Percentiles rank a stretch among this genome's conserved stretches.
phyloP scores from a whole-genome alignment of 495 filamentous ascomycete species.

The Penicillium ucsense region DNA sequence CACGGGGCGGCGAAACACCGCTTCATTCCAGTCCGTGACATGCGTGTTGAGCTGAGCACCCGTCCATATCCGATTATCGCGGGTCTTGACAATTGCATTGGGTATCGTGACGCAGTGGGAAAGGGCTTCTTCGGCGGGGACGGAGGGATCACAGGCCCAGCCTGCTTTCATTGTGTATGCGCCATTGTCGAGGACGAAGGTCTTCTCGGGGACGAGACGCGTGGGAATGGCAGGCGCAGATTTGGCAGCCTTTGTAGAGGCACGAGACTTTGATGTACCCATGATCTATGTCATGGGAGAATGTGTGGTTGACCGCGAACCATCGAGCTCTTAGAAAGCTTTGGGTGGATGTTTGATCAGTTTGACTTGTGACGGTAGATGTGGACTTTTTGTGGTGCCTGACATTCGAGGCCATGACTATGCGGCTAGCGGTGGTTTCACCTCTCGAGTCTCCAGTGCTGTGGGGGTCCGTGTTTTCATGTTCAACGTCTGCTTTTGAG shows the following conservation, averaged over 20 bases:
- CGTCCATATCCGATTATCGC: constrained; percentile 67
- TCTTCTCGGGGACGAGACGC: constrained; percentile 46
- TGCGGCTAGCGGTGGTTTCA: not conserved
- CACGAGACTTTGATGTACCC: constrained; percentile 30
- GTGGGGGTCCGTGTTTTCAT: no score
- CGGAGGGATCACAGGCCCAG: constrained; percentile 44
- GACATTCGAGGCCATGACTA: not conserved
- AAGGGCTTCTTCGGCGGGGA: constrained; percentile 30
- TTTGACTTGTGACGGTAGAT: constrained; percentile 4
- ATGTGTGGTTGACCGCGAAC: not conserved
- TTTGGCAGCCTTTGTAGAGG: constrained; percentile 27
- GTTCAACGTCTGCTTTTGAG: no score
- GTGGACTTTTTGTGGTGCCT: not conserved
- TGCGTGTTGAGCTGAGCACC: constrained; percentile 64
- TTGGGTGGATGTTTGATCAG: constrained; percentile 11
- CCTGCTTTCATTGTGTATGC: constrained; percentile 91
- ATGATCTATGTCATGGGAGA: constrained; percentile 11
- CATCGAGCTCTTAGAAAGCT: constrained; percentile 2
- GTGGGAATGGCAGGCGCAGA: constrained; percentile 6
- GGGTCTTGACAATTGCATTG: constrained; percentile 79
- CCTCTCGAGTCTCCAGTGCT: no score
- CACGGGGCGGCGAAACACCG: constrained; percentile 77
- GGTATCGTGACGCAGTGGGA: constrained; percentile 59
- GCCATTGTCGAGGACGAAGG: constrained; percentile 90
- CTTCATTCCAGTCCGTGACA: constrained; percentile 83